Conservation (phyloP, 257 asterid species). For the Nicotiana benthamiana region DNA sequence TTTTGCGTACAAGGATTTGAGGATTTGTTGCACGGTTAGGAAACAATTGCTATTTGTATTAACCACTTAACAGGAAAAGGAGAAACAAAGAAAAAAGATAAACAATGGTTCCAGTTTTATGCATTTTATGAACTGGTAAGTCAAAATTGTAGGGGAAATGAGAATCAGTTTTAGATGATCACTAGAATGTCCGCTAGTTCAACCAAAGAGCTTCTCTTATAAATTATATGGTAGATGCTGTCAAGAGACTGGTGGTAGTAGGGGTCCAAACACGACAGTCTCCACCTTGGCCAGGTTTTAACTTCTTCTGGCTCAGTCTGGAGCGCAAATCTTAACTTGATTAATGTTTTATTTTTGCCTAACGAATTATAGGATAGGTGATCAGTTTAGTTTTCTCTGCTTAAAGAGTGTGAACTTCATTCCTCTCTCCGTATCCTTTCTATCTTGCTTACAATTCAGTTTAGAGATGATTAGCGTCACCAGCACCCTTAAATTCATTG, state of each 20-base stretch:
- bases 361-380: background rate
- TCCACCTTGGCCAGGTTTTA: background rate
- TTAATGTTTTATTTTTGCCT: background rate
- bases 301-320: background rate
- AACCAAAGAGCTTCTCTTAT: background rate
- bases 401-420: background rate
- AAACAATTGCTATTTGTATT: background rate
- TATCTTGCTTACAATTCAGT: background rate
- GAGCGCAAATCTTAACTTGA: background rate
- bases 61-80: background rate
- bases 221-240: background rate
- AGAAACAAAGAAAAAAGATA: background rate
- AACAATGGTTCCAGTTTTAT: background rate
- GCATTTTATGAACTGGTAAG: background rate
- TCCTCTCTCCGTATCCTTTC: background rate
- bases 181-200: background rate
- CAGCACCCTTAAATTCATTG: background rate
- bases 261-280: background rate
- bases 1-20: background rate
- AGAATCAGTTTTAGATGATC: background rate
- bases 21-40: background rate
- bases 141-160: background rate
- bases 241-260: background rate
- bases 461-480: background rate
- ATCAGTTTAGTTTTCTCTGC: background rate